These are phyloP conservation scores for Cotoneaster glaucophyllus DNA, from an alignment of 306 rosid species.

Conservation along the genomic window DNA sequence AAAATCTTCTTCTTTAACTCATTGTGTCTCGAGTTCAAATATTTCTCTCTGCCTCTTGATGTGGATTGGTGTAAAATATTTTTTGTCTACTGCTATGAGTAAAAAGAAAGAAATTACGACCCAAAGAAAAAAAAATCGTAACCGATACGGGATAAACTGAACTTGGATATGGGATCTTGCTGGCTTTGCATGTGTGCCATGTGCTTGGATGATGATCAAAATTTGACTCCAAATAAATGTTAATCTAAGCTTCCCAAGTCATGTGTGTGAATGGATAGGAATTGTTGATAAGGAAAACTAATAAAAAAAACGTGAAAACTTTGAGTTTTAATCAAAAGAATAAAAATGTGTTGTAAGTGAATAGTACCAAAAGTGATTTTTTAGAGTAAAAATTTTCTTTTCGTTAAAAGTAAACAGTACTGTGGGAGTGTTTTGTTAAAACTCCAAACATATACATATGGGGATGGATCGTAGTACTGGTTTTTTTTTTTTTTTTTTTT, in stretches of 20 bases:
- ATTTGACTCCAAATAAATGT: slow-evolving; percentile 22
- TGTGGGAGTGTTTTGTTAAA: too few relatives aligned
- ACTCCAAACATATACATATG: too few relatives aligned
- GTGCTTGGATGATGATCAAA: slow-evolving; percentile 25
- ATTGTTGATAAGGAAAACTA: too few relatives aligned
- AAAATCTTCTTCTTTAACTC: neutral
- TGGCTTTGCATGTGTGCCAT: slow-evolving; percentile 30
- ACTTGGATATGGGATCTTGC: slow-evolving; percentile 6
- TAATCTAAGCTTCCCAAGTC: slow-evolving; percentile 8
- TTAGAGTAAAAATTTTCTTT: too few relatives aligned
- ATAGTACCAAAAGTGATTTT: too few relatives aligned
- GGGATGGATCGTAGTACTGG: too few relatives aligned
- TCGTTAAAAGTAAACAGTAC: too few relatives aligned
- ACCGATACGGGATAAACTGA: neutral
- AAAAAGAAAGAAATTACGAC: neutral
- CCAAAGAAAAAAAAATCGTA: neutral
- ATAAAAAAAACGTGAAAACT: too few relatives aligned
- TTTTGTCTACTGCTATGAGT: neutral
- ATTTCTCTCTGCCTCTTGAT: neutral
- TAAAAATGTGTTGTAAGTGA: too few relatives aligned
- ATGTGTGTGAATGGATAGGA: slow-evolving; percentile 3
- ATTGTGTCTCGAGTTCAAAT: neutral
- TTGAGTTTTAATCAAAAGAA: too few relatives aligned
- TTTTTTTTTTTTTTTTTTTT: too few relatives aligned
- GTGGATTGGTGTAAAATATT: neutral